These are phyloP conservation scores for Platanthera guangdongensis DNA, from an alignment of 106 monocot genomes.

Conservation along the genomic window DNA sequence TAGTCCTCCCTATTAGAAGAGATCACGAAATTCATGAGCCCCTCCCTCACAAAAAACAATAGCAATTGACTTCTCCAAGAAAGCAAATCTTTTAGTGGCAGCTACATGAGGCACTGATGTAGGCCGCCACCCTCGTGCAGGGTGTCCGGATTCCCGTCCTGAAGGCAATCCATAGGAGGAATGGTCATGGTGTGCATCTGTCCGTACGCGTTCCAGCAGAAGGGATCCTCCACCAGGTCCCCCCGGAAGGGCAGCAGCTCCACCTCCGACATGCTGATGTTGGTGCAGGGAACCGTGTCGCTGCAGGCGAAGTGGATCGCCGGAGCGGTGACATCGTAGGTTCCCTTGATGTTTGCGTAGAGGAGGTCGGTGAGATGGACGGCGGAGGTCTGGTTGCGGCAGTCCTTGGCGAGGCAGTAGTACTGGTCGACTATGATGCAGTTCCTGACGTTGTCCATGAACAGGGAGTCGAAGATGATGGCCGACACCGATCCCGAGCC, in stretches of 20 bases:
- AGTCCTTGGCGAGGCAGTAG: constrained; percentile 74
- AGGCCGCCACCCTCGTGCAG: constrained; percentile 27
- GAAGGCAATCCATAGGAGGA: constrained; percentile 73
- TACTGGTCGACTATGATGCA: constrained; percentile 98
- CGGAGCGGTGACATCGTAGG: constrained; percentile 72
- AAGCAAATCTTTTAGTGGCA: too few species aligned
- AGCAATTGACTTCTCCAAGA: too few species aligned
- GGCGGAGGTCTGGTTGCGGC: constrained; percentile 77
- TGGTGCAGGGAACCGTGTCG: constrained; percentile 81
- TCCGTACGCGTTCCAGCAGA: constrained; percentile 97
- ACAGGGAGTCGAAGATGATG: constrained; percentile 50
- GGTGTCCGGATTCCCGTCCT: constrained; percentile 53
- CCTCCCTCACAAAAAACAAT: too few species aligned
- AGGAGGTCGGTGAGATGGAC: constrained; percentile 64
- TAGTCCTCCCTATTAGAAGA: too few species aligned
- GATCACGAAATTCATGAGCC: too few species aligned
- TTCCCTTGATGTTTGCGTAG: constrained; percentile 70
- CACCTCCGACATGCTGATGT: constrained; percentile 91
- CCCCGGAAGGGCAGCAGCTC: constrained; percentile 72
- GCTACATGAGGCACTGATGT: too few species aligned
- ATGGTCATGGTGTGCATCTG: constrained; percentile 55
- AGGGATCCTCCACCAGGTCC: constrained; percentile 86
- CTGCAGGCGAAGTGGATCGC: constrained; percentile 97
- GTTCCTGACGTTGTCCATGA: constrained; percentile 87
- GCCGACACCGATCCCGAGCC: constrained; percentile 66